Percentiles rank a stretch among this genome's conserved stretches.
These are phyloP conservation scores for Sporothrix luriei DNA, from an alignment of 2,329 filamentous ascomycete genomes.

Conservation along the genomic window DNA sequence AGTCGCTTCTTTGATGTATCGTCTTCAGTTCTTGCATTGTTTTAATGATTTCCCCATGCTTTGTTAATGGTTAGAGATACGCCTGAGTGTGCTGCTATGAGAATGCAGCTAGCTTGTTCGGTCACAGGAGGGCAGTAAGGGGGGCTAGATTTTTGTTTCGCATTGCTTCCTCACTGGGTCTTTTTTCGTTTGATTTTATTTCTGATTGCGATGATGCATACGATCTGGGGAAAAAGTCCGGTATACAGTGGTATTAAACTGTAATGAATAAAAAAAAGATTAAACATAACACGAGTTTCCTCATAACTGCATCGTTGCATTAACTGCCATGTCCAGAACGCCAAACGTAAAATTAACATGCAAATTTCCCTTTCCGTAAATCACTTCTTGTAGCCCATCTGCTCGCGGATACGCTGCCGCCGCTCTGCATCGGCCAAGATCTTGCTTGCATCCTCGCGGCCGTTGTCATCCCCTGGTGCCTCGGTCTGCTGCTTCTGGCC, in stretches of 20 bases:
- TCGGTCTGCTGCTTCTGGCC: conserved; percentile 36
- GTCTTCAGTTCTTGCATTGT: conserved; percentile 26
- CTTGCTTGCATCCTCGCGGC: conserved; percentile 49
- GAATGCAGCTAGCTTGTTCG: conserved; percentile 33
- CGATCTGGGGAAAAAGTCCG: conserved; percentile 32
- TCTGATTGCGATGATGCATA: conserved; percentile 28
- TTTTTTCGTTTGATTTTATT: conserved; percentile 20
- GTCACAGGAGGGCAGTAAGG: conserved; percentile 11
- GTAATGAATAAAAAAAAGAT: conserved; percentile 35
- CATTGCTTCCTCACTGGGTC: conserved; percentile 20
- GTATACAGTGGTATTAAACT: conserved; percentile 29
- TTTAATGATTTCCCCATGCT: conserved; percentile 32
- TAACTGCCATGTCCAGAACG: conserved; percentile 1
- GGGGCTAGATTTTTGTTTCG: conserved; percentile 34
- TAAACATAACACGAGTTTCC: conserved; percentile 2
- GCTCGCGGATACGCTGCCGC: conserved; percentile 44
- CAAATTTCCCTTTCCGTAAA: background rate
- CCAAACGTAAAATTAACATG: background rate
- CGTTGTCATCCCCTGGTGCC: conserved; percentile 44
- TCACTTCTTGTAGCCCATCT: conserved; percentile 40
- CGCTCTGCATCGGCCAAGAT: conserved; percentile 45
- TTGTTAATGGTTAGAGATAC: conserved; percentile 33
- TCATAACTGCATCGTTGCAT: background rate
- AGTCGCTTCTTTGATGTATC: conserved; percentile 28
- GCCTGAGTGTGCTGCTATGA: conserved; percentile 34